phyloP scores from a whole-genome alignment of 192 early-diverging fungal species.

The Radiomyces spectabilis region DNA sequence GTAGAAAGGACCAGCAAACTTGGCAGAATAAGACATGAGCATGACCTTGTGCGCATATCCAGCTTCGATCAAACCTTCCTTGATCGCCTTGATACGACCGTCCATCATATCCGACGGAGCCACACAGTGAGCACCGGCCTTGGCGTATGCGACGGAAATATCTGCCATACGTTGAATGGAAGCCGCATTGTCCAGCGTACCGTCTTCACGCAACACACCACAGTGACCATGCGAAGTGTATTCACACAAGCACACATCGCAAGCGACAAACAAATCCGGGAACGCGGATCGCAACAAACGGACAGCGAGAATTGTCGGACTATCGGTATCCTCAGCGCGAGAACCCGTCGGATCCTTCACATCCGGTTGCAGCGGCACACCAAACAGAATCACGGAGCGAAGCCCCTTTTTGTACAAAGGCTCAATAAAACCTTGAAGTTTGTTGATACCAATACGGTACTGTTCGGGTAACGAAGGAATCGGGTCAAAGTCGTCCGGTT shows the following conservation, averaged over 20 bases:
- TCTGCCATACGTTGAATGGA: slow-evolving; percentile 76
- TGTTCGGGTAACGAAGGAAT: slow-evolving; percentile 84
- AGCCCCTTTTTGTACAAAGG: slow-evolving; percentile 89
- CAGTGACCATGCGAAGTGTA: slow-evolving; percentile 98
- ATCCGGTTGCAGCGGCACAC: slow-evolving; percentile 77
- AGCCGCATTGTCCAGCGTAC: slow-evolving; percentile 73
- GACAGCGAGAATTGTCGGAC: slow-evolving; percentile 83
- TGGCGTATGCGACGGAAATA: slow-evolving; percentile 80
- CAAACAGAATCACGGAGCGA: slow-evolving; percentile 83
- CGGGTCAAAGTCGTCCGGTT: slow-evolving; percentile 61
- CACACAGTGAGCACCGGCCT: slow-evolving; percentile 86
- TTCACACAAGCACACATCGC: slow-evolving; percentile 95
- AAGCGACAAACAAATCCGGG: slow-evolving; percentile 77
- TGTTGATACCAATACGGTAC: slow-evolving; percentile 76
- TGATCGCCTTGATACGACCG: slow-evolving; percentile 88
- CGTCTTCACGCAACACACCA: slow-evolving; percentile 71
- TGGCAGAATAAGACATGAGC: slow-evolving; percentile 96
- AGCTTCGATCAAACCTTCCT: slow-evolving; percentile 67
- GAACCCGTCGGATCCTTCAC: slow-evolving; percentile 68
- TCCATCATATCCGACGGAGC: slow-evolving; percentile 99
- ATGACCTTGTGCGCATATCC: slow-evolving; percentile 71
- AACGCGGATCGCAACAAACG: slow-evolving; percentile 67
- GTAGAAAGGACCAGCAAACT: slow-evolving; percentile 93
- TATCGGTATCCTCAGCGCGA: slow-evolving; percentile 73
- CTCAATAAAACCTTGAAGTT: slow-evolving; percentile 62